Percentiles rank a stretch among this genome's conserved stretches.
phyloP scores from a whole-genome alignment of 192 early-diverging fungal genomes.

The Linnemannia schmuckeri region DNA sequence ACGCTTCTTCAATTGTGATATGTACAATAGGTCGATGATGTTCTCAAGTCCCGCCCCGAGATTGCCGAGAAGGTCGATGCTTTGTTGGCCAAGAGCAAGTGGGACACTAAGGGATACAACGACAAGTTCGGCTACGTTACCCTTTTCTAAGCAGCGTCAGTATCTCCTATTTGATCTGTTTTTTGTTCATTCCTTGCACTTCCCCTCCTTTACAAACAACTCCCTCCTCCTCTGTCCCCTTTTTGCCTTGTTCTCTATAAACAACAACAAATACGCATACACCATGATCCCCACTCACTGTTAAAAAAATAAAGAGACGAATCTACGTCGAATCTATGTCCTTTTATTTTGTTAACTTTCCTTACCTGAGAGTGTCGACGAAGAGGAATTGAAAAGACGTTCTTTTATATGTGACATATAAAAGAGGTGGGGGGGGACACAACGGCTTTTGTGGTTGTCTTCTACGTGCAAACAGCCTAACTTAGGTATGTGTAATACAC shows the following conservation, averaged over 20 bases:
- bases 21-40: constrained; percentile 84
- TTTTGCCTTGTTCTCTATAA: background rate
- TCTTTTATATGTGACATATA: too few relatives aligned
- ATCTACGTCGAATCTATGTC: too few relatives aligned
- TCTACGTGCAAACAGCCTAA: too few relatives aligned
- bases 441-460: too few relatives aligned
- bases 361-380: too few relatives aligned
- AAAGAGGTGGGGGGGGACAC: too few relatives aligned
- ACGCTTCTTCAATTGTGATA: background rate
- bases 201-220: background rate
- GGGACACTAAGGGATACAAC: constrained; percentile 95
- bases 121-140: constrained; percentile 89
- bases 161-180: background rate
- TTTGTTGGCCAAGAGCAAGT: constrained; percentile 92
- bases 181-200: background rate
- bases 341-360: too few relatives aligned
- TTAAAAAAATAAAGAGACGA: too few relatives aligned
- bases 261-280: too few relatives aligned
- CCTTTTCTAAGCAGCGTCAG: constrained; percentile 67
- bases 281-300: too few relatives aligned
- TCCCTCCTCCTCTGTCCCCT: background rate
- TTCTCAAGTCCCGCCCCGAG: constrained; percentile 93
- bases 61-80: constrained; percentile 90
- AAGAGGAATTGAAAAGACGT: too few relatives aligned
- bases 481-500: too few relatives aligned